phyloP scores from a whole-genome alignment of 2,329 filamentous ascomycete species.

The Gremmenia infestans region DNA sequence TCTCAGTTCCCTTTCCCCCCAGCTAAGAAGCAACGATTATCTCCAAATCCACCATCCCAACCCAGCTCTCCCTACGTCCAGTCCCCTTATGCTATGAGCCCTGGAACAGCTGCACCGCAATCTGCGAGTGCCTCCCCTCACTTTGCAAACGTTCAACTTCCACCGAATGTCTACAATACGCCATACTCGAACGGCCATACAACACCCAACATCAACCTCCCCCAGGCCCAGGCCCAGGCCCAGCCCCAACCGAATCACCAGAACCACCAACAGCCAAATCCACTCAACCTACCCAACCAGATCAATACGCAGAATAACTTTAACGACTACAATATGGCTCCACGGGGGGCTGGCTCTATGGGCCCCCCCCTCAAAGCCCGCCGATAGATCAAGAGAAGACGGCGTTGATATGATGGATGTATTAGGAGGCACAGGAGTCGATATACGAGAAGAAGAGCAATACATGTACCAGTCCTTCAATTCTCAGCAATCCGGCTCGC shows the following conservation, averaged over 20 bases:
- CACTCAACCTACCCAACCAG: conserved; percentile 20
- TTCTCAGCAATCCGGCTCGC: conserved; percentile 37
- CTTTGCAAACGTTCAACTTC: conserved; percentile 28
- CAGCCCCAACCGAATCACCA: conserved; percentile 26
- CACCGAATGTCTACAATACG: conserved; percentile 28
- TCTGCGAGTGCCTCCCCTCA: conserved; percentile 28
- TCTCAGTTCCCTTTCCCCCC: conserved; percentile 58
- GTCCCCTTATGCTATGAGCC: conserved; percentile 47
- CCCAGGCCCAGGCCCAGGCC: conserved; percentile 16
- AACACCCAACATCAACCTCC: conserved; percentile 22
- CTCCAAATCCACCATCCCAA: conserved; percentile 63
- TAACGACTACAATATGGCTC: conserved; percentile 30
- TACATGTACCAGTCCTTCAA: conserved; percentile 55
- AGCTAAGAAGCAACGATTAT: conserved; percentile 67
- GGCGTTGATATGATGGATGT: conserved; percentile 77
- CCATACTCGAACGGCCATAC: conserved; percentile 32
- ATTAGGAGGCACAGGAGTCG: conserved; percentile 77
- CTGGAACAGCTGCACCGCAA: conserved; percentile 31
- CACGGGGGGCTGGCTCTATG: conserved; percentile 41
- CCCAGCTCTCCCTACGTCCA: conserved; percentile 57
- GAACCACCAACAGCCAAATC: conserved; percentile 24
- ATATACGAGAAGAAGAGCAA: conserved; percentile 81
- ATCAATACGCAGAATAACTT: conserved; percentile 1
- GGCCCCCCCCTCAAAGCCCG: conserved; percentile 54
- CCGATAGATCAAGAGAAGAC: conserved; percentile 51